Base-by-base conservation (phyloP, 352 stramenopile genomes). In the Pythium guiyangense region DNA sequence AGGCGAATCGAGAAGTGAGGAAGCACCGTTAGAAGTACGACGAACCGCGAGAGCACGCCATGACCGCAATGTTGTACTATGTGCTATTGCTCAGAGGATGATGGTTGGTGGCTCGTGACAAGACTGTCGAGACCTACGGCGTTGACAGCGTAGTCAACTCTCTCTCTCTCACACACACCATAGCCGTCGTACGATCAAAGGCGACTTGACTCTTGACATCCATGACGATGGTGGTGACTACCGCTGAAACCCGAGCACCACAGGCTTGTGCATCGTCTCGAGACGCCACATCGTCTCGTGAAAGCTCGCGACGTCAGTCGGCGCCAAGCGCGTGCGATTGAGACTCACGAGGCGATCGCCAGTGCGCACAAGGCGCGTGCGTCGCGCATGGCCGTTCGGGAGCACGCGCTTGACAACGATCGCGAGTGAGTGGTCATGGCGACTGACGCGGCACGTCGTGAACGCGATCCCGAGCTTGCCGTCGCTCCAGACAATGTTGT, bases 351-450 rank as follows among this genome's bases (percentile, higher is more conserved):
- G 68, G 29, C 70, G 55, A 29, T 85, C 74, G 4, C 74, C 74
- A 12, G 66, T 26, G 1, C 44, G 27, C 8, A 85, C 70, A n/a
- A 79, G 57, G n/a, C n/a, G n/a, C n/a, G n/a, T n/a, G n/a, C n/a
- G n/a, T n/a, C n/a, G n/a, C n/a, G n/a, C n/a, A n/a, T 74, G 66
- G 10, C 73, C 72, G 4, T 37, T 37, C 10, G 49, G 47, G 9
- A 51, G 59, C 17, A 85, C 65, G 31, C 48, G 59, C 55, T 82
- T 80, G 44, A 85, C 70, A 20, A 74, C 78, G 18, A 82, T 65
- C 17, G 74, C 57, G 22, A 77, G 45, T 27, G 61, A 57, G 34
- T 75, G 63, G 42, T 34, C 54, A 29, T 45, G 42, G 59, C 75
- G 52, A n/a, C 62, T 61, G 52, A 79, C 69, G 47, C 70, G 51